Evolutionary conservation across 805 yeast genomes (phyloP).

Genomic region (Candida sanyiensis): DNA sequence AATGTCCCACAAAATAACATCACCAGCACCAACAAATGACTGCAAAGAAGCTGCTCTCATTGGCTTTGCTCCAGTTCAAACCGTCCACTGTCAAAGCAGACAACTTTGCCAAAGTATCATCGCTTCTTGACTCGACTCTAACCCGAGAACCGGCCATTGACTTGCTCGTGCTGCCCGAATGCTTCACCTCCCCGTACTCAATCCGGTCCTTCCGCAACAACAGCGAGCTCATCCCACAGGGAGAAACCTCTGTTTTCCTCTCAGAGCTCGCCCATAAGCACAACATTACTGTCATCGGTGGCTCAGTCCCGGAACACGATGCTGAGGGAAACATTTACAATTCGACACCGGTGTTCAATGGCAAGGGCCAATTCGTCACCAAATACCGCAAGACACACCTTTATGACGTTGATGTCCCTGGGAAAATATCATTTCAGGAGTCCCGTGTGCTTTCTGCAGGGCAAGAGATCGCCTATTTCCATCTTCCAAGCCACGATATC

Average conservation of each 20-base stretch:
- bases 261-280: conserved; percentile 61
- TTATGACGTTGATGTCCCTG: conserved; percentile 57
- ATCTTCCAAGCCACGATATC: conserved; percentile 54
- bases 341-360: conserved; percentile 68
- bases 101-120: conserved; percentile 60
- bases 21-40: background rate
- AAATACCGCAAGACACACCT: conserved; percentile 20
- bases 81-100: conserved; percentile 62
- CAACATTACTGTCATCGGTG: conserved; percentile 71
- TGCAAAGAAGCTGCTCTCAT: conserved; percentile 35
- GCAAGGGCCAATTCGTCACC: conserved; percentile 64
- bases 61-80: conserved; percentile 82
- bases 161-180: conserved; percentile 85
- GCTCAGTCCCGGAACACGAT: conserved; percentile 77
- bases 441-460: conserved; percentile 24
- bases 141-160: conserved; percentile 53
- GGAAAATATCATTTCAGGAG: conserved; percentile 84
- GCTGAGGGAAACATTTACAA: conserved; percentile 55
- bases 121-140: conserved; percentile 56
- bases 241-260: conserved; percentile 58
- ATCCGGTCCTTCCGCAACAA: conserved; percentile 79
- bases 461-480: conserved; percentile 12
- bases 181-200: conserved; percentile 92
- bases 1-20: background rate
- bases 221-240: conserved; percentile 74